Percentiles rank a stretch among this genome's conserved stretches.
phyloP scores from a whole-genome alignment of 768 basidiomycete genomes.

The Obba rivulosa region DNA sequence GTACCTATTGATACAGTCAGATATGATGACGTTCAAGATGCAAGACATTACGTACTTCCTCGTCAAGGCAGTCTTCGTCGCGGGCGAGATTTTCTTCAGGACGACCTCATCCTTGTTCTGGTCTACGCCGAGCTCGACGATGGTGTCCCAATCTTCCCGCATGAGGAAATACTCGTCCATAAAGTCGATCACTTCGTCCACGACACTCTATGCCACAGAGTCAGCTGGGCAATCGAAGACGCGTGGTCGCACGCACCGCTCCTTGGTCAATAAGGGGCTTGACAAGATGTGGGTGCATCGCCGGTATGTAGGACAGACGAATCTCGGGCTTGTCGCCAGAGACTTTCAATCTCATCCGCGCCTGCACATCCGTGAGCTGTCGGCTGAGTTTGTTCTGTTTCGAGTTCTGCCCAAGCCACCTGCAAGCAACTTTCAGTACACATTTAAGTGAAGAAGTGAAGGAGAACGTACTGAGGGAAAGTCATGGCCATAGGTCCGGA shows the following conservation, averaged over 20 bases:
- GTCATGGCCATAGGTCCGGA: conserved; percentile 61
- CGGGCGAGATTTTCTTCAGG: conserved; percentile 76
- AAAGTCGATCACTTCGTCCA: conserved; percentile 74
- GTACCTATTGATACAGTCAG: conserved; percentile 48
- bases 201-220: conserved; percentile 52
- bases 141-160: conserved; percentile 95
- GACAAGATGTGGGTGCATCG: conserved; percentile 78
- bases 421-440: conserved; percentile 25
- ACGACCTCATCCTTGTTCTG: conserved; percentile 68
- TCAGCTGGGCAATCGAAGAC: not conserved
- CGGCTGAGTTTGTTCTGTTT: conserved; percentile 79
- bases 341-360: conserved; percentile 90
- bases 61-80: conserved; percentile 83
- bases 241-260: conserved; percentile 47
- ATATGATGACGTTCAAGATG: not conserved
- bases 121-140: conserved; percentile 90
- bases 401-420: conserved; percentile 98
- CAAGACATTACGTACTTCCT: conserved; percentile 51
- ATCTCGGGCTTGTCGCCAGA: conserved; percentile 90
- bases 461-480: conserved; percentile 73
- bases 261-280: conserved; percentile 72
- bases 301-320: conserved; percentile 85
- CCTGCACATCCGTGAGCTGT: conserved; percentile 85
- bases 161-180: conserved; percentile 96
- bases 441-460: not conserved